A percentile compares a stretch with the other conserved stretches of the same genome.
Evolutionary conservation across 176 grass and related monocot species (phyloP).

Genomic region (Raddia guianensis): DNA sequence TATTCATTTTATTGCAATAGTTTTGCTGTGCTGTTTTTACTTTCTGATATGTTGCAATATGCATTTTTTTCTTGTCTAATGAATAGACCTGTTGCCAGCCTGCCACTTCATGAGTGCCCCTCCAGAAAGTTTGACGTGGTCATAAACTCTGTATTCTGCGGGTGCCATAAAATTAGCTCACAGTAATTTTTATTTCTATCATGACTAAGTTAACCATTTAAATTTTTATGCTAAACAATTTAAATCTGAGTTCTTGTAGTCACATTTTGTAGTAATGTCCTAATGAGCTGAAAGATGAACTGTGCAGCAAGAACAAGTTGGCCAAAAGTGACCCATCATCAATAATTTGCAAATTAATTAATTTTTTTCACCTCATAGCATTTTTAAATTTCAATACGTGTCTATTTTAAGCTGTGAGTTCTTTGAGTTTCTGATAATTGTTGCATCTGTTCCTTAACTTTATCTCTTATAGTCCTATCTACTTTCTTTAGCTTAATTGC

Average conservation of each 20-base stretch:
- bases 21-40: slow-evolving; percentile 5
- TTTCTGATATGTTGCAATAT: not conserved
- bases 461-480: slow-evolving; percentile 12
- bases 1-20: slow-evolving; percentile 10
- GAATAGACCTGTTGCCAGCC: slow-evolving; percentile 5
- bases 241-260: not conserved
- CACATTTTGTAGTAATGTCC: not conserved
- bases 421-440: slow-evolving; percentile 15
- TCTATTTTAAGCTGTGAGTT: slow-evolving; percentile 7
- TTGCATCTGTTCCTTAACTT: not conserved
- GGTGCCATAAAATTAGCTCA: not conserved
- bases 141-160: not conserved
- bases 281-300: not conserved
- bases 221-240: not conserved
- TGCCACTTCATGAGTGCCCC: slow-evolving; percentile 18
- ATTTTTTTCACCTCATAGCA: not conserved
- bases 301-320: not conserved
- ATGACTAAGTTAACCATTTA: not conserved
- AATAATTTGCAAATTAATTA: not conserved
- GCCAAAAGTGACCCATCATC: not conserved
- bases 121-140: not conserved
- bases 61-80: slow-evolving; percentile 6
- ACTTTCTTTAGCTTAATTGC: slow-evolving; percentile 20
- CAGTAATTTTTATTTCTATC: not conserved
- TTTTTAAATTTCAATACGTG: not conserved